Conservation (phyloP, 805 yeast species). For the Candida maltosa region DNA sequence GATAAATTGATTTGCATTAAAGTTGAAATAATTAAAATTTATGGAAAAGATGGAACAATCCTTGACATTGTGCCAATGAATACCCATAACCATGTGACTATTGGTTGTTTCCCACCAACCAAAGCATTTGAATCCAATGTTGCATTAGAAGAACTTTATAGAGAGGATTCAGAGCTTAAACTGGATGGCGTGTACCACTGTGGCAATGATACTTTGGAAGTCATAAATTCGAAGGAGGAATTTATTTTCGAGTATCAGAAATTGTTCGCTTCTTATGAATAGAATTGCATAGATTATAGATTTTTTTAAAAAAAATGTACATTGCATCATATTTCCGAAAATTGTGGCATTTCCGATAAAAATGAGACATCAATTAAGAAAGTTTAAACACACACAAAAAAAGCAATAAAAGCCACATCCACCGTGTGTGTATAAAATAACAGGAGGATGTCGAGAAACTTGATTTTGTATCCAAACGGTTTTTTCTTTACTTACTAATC, state of each 20-base stretch:
- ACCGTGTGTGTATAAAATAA: too few relatives aligned
- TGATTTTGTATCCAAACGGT: too few relatives aligned
- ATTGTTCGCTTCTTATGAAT: constrained; percentile 11
- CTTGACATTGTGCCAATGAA: constrained; percentile 11
- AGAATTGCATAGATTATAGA: not conserved
- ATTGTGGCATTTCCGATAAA: too few relatives aligned
- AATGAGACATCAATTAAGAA: too few relatives aligned
- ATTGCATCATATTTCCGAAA: too few relatives aligned
- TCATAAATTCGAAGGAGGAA: constrained; percentile 8
- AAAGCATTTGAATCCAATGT: constrained; percentile 55
- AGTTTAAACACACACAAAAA: too few relatives aligned
- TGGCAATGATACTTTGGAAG: constrained; percentile 7
- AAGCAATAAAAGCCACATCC: too few relatives aligned
- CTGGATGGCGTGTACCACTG: constrained; percentile 7
- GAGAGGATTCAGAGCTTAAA: constrained; percentile 2
- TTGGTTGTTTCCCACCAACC: constrained; percentile 52
- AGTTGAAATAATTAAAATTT: constrained; percentile 24
- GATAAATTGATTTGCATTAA: constrained; percentile 51
- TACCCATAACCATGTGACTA: constrained; percentile 60
- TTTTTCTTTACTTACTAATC: too few relatives aligned
- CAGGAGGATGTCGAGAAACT: too few relatives aligned
- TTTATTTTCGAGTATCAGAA: constrained; percentile 10
- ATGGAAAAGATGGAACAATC: not conserved
- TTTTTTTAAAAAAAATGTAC: too few relatives aligned
- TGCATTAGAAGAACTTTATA: constrained; percentile 6